These are phyloP conservation scores for Gynandropsis gynandra DNA, from an alignment of 345 rosid genomes.

Conservation along the genomic window DNA sequence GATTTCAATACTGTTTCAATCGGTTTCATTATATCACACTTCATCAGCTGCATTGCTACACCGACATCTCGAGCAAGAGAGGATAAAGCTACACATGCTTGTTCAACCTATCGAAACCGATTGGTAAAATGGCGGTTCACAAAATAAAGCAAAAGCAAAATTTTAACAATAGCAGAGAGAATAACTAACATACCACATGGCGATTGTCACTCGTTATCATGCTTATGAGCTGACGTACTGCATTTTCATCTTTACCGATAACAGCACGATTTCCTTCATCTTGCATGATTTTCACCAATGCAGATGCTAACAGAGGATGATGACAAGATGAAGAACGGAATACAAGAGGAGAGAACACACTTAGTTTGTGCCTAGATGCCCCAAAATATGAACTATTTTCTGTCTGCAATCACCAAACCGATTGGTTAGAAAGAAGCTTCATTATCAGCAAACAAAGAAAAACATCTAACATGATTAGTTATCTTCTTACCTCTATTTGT, in stretches of 20 bases:
- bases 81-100: constrained; percentile 93
- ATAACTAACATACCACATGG: constrained; percentile 64
- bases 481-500: constrained; percentile 66
- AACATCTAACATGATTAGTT: not conserved
- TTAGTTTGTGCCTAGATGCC: constrained; percentile 86
- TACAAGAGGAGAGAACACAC: constrained; percentile 96
- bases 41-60: constrained; percentile 87
- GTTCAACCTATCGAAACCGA: constrained; percentile 63
- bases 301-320: constrained; percentile 95
- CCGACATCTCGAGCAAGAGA: constrained; percentile 89
- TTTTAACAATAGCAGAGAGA: constrained; percentile 14
- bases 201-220: constrained; percentile 95
- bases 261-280: constrained; percentile 82
- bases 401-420: constrained; percentile 44
- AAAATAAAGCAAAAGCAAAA: constrained; percentile 4
- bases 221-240: constrained; percentile 95
- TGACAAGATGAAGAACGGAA: constrained; percentile 98
- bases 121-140: constrained; percentile 24
- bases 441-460: constrained; percentile 13
- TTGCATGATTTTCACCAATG: constrained; percentile 94
- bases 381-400: constrained; percentile 93
- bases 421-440: constrained; percentile 16
- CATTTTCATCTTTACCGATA: constrained; percentile 98
- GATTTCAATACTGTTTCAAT: constrained; percentile 83
- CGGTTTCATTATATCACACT: constrained; percentile 96